phyloP scores from a whole-genome alignment of 805 yeast species.

The Cyberlindnera saturnus region DNA sequence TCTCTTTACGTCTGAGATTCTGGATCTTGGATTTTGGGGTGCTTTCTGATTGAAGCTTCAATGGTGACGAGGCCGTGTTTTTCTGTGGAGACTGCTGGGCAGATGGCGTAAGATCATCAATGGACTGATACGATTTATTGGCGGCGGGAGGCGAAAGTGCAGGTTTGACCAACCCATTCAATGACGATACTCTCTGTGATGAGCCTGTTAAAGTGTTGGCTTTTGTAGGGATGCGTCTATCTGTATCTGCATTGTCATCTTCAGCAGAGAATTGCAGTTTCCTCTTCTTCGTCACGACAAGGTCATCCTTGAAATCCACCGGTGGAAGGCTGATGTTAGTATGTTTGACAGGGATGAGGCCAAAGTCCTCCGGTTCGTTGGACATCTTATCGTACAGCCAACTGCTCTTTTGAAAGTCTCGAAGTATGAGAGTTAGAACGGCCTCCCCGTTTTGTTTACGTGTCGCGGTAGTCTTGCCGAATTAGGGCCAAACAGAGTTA shows the following conservation, averaged over 20 bases:
- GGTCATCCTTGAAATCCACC: too few species aligned
- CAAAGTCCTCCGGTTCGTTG: too few species aligned
- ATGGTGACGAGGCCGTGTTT: background rate
- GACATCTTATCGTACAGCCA: too few species aligned
- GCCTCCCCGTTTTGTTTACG: too few species aligned
- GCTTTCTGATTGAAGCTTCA: slow-evolving; percentile 1
- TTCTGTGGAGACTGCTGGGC: background rate
- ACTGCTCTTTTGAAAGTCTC: too few species aligned
- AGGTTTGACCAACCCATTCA: slow-evolving; percentile 5
- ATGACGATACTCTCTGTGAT: slow-evolving; percentile 3
- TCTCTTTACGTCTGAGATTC: slow-evolving; percentile 16
- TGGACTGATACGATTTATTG: slow-evolving; percentile 5
- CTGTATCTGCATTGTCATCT: background rate
- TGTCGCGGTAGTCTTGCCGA: too few species aligned
- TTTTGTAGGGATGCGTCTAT: slow-evolving; percentile 1
- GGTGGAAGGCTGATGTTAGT: too few species aligned
- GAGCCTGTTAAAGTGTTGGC: background rate
- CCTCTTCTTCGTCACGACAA: slow-evolving; percentile 3
- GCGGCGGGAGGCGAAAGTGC: slow-evolving; percentile 10
- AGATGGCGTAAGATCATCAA: background rate
- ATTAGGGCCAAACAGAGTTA: too few species aligned
- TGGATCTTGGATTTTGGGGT: slow-evolving; percentile 1
- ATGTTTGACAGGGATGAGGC: too few species aligned
- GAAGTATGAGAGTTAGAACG: too few species aligned
- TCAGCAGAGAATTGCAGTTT: slow-evolving; percentile 2